These are phyloP conservation scores for Hsuehochloa calcarea DNA, from an alignment of 176 grass and related monocot species.

Conservation along the genomic window DNA sequence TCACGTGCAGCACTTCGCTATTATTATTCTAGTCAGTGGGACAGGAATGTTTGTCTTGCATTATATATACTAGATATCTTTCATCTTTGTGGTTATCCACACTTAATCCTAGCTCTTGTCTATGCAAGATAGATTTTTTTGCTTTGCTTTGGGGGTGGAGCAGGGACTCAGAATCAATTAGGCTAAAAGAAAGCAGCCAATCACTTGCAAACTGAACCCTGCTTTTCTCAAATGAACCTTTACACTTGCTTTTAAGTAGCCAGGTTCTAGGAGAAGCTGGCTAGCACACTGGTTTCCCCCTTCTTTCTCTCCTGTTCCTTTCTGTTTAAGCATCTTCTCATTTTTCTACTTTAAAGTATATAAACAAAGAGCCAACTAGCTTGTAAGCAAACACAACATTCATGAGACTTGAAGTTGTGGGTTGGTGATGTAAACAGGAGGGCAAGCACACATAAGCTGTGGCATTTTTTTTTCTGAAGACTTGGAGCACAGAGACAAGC, in stretches of 20 bases:
- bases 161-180: neutral
- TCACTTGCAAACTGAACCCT: neutral
- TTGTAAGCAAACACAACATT: neutral
- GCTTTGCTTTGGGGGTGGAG: neutral
- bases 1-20: constrained; percentile 34
- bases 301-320: neutral
- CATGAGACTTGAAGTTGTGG: neutral
- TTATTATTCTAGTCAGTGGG: neutral
- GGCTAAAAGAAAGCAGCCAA: neutral
- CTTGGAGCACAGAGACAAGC: neutral
- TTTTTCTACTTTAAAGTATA: neutral
- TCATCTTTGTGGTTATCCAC: neutral
- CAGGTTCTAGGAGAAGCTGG: neutral
- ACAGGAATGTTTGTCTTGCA: constrained; percentile 42
- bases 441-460: neutral
- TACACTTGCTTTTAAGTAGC: neutral
- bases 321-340: neutral
- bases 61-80: neutral
- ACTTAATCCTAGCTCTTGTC: neutral
- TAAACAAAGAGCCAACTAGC: neutral
- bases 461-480: neutral
- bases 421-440: neutral
- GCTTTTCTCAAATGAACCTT: neutral
- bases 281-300: neutral
- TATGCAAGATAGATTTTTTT: neutral